Base-by-base conservation (phyloP, 2,329 filamentous ascomycete species). In the Tolypocladium ovalisporum region DNA sequence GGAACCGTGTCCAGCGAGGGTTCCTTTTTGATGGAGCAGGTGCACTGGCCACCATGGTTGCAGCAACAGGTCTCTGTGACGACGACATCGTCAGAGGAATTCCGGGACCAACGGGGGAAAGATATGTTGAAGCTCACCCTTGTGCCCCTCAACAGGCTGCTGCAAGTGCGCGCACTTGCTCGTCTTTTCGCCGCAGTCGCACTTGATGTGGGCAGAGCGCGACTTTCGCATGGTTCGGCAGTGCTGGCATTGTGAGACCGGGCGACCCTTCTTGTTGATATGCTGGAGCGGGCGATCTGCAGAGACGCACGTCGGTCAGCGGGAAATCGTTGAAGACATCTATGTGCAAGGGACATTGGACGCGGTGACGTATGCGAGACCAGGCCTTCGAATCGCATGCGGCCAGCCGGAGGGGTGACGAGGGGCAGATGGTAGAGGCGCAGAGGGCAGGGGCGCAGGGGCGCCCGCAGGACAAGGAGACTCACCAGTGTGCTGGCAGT, bases 231-330 rank as follows among this genome's bases (percentile, higher is more conserved):
- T 88, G 64, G 88, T 85, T 72, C 94, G 93, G 77, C 94, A 99
- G 77, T 99, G 94, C 65, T 90, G 84, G 76, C 94, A 99, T 86
- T 99, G 94, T 67, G 94, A 96, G 66, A 97, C 91, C 61, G 94
- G 94, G 62, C 93, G 89, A 69, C 93, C 93, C 79, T 97, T 97
- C 74, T 96, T 96, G 75, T 95, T 95, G 78, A 97, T 96, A 72
- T 96, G 90, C 69, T 90, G 88, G 63, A 97, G 83, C 63, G 89
- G 89, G 65, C 93, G 90, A 74, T 97, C 94, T 96, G 67, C 55
- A 35, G 47, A 54, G 53, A 22, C 56, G 54, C 47, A 22, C 49
- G 39, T 56, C 12, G 56, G 62, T 69, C 61, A 70, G 66, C 59
- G 62, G 58, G 51, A 12, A 54, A 36, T 42, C 29, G 40, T 42